phyloP scores from a whole-genome alignment of 805 yeast genomes.

The Clavispora asparagi region DNA sequence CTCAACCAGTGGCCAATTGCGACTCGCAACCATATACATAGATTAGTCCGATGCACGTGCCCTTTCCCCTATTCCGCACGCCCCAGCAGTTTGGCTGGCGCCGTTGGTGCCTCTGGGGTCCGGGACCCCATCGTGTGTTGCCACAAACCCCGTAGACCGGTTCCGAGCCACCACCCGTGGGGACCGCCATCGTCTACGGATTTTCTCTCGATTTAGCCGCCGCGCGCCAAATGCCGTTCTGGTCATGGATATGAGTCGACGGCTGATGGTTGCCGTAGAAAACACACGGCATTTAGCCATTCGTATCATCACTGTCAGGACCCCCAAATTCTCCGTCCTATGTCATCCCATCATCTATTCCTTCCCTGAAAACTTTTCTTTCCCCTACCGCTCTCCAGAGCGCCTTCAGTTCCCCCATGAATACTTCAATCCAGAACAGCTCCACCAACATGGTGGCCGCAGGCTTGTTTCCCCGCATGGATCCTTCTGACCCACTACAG shows the following conservation, averaged over 20 bases:
- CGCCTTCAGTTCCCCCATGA: background rate
- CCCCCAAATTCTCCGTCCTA: background rate
- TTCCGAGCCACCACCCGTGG: no score
- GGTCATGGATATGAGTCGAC: background rate
- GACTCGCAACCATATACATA: no score
- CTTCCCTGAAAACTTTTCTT: background rate
- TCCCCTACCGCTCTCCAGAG: background rate
- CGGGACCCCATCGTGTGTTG: no score
- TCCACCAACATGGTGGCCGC: constrained; percentile 28
- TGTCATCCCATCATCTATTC: background rate
- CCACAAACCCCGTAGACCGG: no score
- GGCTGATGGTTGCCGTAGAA: background rate
- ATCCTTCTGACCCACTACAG: constrained; percentile 17
- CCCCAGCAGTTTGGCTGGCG: no score
- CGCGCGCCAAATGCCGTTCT: background rate
- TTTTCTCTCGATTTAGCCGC: no score
- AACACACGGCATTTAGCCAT: background rate
- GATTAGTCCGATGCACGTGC: no score
- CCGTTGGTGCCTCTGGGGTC: no score
- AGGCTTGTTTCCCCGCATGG: constrained; percentile 33
- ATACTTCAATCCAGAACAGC: background rate
- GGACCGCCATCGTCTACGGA: no score
- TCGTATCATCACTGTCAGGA: background rate
- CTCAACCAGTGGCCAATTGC: no score
- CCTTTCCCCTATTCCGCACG: no score